phyloP scores from a whole-genome alignment of 495 filamentous ascomycete genomes.

The Viridothelium virens region DNA sequence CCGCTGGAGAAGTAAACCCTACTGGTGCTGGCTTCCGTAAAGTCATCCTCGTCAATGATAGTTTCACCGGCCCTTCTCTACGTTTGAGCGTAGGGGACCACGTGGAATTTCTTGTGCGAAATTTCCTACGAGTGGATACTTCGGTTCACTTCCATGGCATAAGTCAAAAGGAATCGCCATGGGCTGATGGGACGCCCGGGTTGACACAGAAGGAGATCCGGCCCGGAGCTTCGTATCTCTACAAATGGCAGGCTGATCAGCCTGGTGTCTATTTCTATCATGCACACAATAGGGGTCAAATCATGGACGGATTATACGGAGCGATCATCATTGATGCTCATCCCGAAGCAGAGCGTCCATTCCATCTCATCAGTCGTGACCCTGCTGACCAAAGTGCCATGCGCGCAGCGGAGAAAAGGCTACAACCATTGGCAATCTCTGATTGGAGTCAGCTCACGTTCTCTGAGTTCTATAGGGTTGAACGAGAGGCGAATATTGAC shows the following conservation, averaged over 20 bases:
- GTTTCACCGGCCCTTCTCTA: constrained; percentile 12
- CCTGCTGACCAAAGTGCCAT: not conserved
- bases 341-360: constrained; percentile 8
- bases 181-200: constrained; percentile 12
- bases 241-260: constrained; percentile 13
- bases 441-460: constrained; percentile 9
- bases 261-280: constrained; percentile 15
- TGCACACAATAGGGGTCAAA: constrained; percentile 13
- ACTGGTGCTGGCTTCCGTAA: constrained; percentile 5
- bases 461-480: constrained; percentile 13
- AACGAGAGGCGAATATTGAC: constrained; percentile 13
- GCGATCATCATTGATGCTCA: constrained; percentile 12
- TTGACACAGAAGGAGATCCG: constrained; percentile 4
- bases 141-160: constrained; percentile 16
- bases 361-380: constrained; percentile 7
- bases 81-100: not conserved
- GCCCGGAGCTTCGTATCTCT: constrained; percentile 12
- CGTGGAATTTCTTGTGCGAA: constrained; percentile 11
- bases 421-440: constrained; percentile 9
- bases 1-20: constrained; percentile 8
- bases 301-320: constrained; percentile 13
- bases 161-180: constrained; percentile 7
- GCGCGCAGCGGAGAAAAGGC: constrained; percentile 10
- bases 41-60: constrained; percentile 10
- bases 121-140: constrained; percentile 9